Evolutionary conservation across 345 rosid species (phyloP), one percentile per base, ranked within the genome.

Genomic region (Durio zibethinus): DNA sequence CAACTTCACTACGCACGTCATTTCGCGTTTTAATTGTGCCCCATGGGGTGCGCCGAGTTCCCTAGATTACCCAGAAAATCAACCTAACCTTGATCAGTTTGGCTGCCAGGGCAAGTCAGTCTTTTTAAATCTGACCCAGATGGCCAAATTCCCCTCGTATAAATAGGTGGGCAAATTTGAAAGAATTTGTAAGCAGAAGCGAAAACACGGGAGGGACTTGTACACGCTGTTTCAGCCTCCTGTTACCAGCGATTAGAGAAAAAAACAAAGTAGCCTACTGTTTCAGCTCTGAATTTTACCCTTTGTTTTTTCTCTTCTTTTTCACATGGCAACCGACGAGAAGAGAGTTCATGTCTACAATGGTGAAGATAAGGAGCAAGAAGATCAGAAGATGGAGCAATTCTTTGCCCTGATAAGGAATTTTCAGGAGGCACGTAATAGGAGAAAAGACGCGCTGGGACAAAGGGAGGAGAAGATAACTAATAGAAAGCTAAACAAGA

Each of bases 331-430:
- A 10, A 71, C 50, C 0, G 35, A 35, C 0, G 35, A 35, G 52
- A 75, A 67, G 67, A 29, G 5, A 10, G 42, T 11, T 9, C 36
- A 16, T 27, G 45, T 21, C 23, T 0, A 15, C 45, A 40, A 43
- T 68, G 63, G 12, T 1, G 79, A 38, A 4, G 71, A 74, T 0
- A 74, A 67, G 21, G 68, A 42, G 3, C 77, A 79, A 25, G 85
- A 83, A 2, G 75, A 79, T 3, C 57, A 73, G 77, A 80, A 84
- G 77, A 36, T 83, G 72, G 73, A 76, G 53, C 38, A 66, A 52
- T 76, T 76, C 64, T 76, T 74, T 25, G 54, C 72, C 1, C 63
- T 76, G 52, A 35, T 76, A 14, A 65, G 64, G 79, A 64, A 56
- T 65, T 76, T 59, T 10, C 52, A 33, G 4, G 63, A 64, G 60